phyloP scores from a whole-genome alignment of 345 rosid genomes.

The Iberis pinnata region DNA sequence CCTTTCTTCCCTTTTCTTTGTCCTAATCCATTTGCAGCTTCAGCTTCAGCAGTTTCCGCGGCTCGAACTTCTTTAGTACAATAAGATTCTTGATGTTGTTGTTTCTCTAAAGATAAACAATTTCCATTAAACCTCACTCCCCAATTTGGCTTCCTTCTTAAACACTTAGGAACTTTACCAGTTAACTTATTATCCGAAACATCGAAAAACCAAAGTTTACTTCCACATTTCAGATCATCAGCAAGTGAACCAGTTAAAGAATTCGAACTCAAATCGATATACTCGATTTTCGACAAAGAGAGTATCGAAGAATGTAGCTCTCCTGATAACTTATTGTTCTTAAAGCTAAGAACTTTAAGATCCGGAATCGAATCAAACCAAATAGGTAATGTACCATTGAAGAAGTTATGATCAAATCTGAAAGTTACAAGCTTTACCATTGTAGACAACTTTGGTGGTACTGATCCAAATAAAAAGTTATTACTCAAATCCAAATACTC shows the following conservation, averaged over 20 bases:
- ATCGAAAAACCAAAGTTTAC: conserved; percentile 47
- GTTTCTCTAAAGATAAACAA: conserved; percentile 42
- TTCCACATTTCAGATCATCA: conserved; percentile 41
- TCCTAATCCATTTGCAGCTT: conserved; percentile 23
- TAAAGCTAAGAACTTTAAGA: conserved; percentile 46
- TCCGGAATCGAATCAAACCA: conserved; percentile 47
- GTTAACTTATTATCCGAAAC: conserved; percentile 52
- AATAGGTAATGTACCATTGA: conserved; percentile 51
- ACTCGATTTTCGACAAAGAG: conserved; percentile 45
- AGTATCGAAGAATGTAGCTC: conserved; percentile 44
- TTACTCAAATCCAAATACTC: conserved; percentile 59
- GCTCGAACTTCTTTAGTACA: conserved; percentile 35
- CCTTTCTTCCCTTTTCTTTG: conserved; percentile 34
- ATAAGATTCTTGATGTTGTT: conserved; percentile 48
- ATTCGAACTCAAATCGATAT: conserved; percentile 51
- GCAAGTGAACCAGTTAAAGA: conserved; percentile 49
- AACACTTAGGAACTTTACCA: conserved; percentile 52
- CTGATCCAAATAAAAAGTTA: conserved; percentile 54
- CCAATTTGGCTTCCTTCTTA: conserved; percentile 31
- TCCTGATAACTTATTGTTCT: conserved; percentile 44
- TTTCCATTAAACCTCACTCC: conserved; percentile 41
- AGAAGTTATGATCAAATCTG: conserved; percentile 46
- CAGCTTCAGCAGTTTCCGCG: conserved; percentile 15
- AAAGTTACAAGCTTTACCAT: conserved; percentile 57
- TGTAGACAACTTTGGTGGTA: conserved; percentile 59